These are phyloP conservation scores for Paecilomyces sp. DNA, from an alignment of 2,329 filamentous ascomycete genomes.

Conservation along the genomic window DNA sequence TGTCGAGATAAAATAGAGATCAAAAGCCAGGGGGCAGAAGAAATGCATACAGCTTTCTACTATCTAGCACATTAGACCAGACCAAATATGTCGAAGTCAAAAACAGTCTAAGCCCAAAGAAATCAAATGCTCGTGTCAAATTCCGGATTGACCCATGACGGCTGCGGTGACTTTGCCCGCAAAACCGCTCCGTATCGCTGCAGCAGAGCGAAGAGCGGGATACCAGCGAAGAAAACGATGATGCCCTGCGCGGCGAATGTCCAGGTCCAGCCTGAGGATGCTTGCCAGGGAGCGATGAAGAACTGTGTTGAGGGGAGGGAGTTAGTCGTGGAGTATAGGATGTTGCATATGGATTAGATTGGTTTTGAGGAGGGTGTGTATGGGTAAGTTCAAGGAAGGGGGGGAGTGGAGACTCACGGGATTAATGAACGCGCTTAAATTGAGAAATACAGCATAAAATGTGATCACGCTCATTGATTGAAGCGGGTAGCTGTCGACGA, in stretches of 20 bases:
- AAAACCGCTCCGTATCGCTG: constrained; percentile 36
- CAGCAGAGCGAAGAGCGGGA: constrained; percentile 30
- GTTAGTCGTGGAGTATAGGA: too few relatives aligned
- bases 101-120: too few relatives aligned
- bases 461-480: constrained; percentile 49
- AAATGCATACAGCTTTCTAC: neutral
- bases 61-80: too few relatives aligned
- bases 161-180: constrained; percentile 28
- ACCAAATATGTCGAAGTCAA: too few relatives aligned
- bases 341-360: too few relatives aligned
- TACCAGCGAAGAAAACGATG: constrained; percentile 35
- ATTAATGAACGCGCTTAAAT: constrained; percentile 42
- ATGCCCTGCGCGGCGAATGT: constrained; percentile 44
- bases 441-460: constrained; percentile 50
- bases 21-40: neutral
- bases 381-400: neutral
- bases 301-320: constrained; percentile 25
- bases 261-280: constrained; percentile 43
- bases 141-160: constrained; percentile 43
- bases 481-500: constrained; percentile 50
- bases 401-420: constrained; percentile 22
- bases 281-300: constrained; percentile 46
- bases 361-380: neutral
- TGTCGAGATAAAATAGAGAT: too few relatives aligned
- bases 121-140: constrained; percentile 13